Conservation (phyloP, 495 filamentous ascomycete species). For the Hypoxylon perforatum region DNA sequence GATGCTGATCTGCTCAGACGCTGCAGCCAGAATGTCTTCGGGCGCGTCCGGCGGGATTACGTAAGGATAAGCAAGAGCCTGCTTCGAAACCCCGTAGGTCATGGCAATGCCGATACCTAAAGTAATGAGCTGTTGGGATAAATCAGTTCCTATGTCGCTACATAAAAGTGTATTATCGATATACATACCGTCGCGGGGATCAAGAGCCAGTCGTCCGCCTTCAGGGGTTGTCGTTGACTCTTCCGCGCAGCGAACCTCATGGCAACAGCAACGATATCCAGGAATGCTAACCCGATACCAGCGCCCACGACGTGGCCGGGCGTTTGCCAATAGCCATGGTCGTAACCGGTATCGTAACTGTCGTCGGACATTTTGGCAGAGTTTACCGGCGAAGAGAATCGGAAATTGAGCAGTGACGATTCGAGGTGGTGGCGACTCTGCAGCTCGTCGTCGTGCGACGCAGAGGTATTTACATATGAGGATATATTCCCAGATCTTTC, state of each 20-base stretch:
- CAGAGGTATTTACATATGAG: no score
- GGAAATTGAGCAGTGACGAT: no score
- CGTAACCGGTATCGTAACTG: no score
- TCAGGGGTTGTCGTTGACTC: slow-evolving; percentile 34
- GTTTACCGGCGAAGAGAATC: no score
- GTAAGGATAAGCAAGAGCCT: slow-evolving; percentile 20
- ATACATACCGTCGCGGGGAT: slow-evolving; percentile 42
- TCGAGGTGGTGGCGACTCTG: no score
- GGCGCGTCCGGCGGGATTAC: slow-evolving; percentile 7
- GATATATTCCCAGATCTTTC: no score
- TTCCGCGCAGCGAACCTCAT: slow-evolving; percentile 38
- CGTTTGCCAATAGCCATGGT: slow-evolving; percentile 9
- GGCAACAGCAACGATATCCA: slow-evolving; percentile 29
- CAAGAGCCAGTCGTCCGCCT: slow-evolving; percentile 49
- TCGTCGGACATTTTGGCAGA: no score
- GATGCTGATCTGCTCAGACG: slow-evolving; percentile 11
- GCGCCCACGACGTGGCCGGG: slow-evolving; percentile 37
- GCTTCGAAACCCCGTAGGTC: slow-evolving; percentile 31
- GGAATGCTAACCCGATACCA: slow-evolving; percentile 12
- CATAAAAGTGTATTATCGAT: background rate
- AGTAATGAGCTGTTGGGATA: slow-evolving; percentile 12
- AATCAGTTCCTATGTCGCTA: no score
- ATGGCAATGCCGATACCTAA: slow-evolving; percentile 27
- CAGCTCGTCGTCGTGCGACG: no score
- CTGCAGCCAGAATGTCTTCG: slow-evolving; percentile 9